Base-by-base conservation (phyloP, 345 rosid species). In the Mercurialis annua region DNA sequence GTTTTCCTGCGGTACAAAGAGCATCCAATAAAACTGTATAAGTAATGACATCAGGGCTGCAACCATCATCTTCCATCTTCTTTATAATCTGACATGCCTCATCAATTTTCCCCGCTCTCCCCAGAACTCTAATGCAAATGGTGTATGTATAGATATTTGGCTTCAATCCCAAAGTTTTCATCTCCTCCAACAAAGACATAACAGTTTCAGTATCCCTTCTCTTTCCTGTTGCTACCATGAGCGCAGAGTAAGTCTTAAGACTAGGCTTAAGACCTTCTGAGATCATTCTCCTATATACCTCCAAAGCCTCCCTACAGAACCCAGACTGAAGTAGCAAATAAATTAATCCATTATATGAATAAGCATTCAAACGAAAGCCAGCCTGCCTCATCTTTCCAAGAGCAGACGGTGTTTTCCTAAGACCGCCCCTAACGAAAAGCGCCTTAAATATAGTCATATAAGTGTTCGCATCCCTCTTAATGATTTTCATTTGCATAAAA, bases 71-170 rank as follows among this genome's bases (percentile, higher is more conserved):
- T 50, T 93, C 94, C 98, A 93, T 93, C 72, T 83, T 82, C 78
- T 89, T 82, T 73, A 93, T 63, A n/a, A 90, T 79, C 29, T 46
- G 71, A 60, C 50, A 81, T 1, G 98, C 96, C 74, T 88, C 90
- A 0, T 84, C 76, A 21, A 89, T 90, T 82, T 74, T 87, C 40
- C 97, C 94, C 0, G 88, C 91, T 72, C 87, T 84, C 40, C 98
- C 97, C 60, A 93, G 89, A 42, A 83, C 78, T 66, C 96, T 78
- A 71, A 90, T 89, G 84, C 97, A 93, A 81, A 90, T 90, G 0
- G 94, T 89, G 68, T 83, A 93, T n/a, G 97, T 90, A 78, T 93
- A 90, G 27, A 93, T 77, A 73, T 93, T 93, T 21, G 96, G 97
- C 78, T 74, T 89, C 67, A 93, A 73, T 29, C 97, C 96, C 81